Conservation (phyloP, 805 yeast genomes). For the Yamadazyma scolyti region DNA sequence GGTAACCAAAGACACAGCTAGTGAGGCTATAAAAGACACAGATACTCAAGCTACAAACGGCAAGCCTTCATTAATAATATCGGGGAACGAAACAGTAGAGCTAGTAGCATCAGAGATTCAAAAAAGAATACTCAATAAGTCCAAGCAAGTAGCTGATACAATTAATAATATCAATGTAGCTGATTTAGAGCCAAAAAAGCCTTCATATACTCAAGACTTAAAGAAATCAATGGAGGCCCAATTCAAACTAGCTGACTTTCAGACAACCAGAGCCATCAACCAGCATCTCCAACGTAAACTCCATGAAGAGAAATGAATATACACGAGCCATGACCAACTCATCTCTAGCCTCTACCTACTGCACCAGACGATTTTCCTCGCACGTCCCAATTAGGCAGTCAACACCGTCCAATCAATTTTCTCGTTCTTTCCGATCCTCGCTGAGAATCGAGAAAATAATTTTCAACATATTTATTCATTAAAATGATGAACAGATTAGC, state of each 20-base stretch:
- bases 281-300: slow-evolving; percentile 23
- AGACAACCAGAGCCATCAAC: slow-evolving; percentile 24
- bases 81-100: slow-evolving; percentile 24
- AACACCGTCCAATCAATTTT: slow-evolving; percentile 29
- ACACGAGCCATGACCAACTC: too few species aligned
- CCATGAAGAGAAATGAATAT: slow-evolving; percentile 6
- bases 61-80: slow-evolving; percentile 5
- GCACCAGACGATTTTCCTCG: too few species aligned
- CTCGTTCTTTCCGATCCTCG: slow-evolving; percentile 18
- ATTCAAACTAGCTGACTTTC: slow-evolving; percentile 20
- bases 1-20: neutral
- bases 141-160: slow-evolving; percentile 12
- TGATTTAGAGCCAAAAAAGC: neutral
- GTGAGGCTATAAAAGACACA: neutral
- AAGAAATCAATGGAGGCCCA: slow-evolving; percentile 23
- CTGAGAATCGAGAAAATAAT: slow-evolving; percentile 14
- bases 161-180: neutral
- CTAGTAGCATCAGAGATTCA: slow-evolving; percentile 21
- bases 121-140: slow-evolving; percentile 15
- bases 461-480: slow-evolving; percentile 1
- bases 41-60: neutral
- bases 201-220: slow-evolving; percentile 20
- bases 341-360: too few species aligned
- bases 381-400: slow-evolving; percentile 27
- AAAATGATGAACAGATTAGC: slow-evolving; percentile 39